Evolutionary conservation across 495 filamentous ascomycete species (phyloP).

Genomic region (Glarea lozoyensis): DNA sequence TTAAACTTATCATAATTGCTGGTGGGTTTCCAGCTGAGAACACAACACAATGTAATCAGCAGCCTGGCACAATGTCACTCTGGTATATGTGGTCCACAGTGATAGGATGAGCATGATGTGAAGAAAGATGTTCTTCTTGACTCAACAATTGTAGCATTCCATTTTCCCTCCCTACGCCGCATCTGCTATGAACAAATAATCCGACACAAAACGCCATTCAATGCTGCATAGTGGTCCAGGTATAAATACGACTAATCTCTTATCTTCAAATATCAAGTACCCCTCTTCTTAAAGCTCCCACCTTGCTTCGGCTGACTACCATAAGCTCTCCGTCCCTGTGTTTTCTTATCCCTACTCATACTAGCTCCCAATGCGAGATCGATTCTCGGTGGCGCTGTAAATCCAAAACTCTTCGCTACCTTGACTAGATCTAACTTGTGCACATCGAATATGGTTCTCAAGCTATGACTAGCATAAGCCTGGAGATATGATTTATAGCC

Average conservation of each 20-base stretch:
- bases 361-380: slow-evolving; percentile 84
- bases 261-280: not conserved
- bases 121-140: no score
- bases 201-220: slow-evolving; percentile 10
- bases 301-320: slow-evolving; percentile 49
- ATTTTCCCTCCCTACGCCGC: no score
- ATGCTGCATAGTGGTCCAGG: slow-evolving; percentile 14
- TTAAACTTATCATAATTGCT: no score
- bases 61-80: no score
- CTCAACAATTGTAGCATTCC: no score
- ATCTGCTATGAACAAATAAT: not conserved
- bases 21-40: no score
- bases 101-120: no score
- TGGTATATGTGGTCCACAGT: no score
- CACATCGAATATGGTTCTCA: slow-evolving; percentile 87
- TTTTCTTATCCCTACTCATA: slow-evolving; percentile 81
- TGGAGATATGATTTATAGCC: slow-evolving; percentile 78
- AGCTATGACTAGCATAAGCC: slow-evolving; percentile 85
- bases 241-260: slow-evolving; percentile 10
- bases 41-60: no score
- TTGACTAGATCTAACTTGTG: slow-evolving; percentile 88
- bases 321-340: slow-evolving; percentile 66
- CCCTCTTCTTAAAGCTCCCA: slow-evolving; percentile 23
- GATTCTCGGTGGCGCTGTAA: slow-evolving; percentile 77
- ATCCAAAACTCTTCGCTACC: slow-evolving; percentile 91